Evolutionary conservation across 2,329 filamentous ascomycete species (phyloP).

Genomic region (Colletotrichum sp.): DNA sequence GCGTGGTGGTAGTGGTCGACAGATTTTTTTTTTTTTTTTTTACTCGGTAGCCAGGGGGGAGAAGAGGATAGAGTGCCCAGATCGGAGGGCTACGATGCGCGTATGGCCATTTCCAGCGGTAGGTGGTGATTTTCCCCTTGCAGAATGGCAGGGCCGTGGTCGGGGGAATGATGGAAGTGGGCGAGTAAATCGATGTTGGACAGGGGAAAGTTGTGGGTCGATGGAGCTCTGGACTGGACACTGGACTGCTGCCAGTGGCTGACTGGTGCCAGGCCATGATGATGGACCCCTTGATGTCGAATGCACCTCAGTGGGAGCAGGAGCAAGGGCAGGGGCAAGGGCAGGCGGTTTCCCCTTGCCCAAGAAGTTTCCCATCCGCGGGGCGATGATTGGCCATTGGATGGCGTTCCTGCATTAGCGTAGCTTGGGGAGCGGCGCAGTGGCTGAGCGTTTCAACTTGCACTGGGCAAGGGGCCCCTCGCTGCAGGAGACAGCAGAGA

Average conservation of each 20-base stretch:
- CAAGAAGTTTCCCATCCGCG: conserved; percentile 7
- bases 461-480: neutral
- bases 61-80: neutral
- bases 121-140: neutral
- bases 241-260: neutral
- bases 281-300: neutral
- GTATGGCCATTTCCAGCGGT: neutral
- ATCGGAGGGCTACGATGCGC: neutral
- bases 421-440: neutral
- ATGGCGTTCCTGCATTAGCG: conserved; percentile 21
- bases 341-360: neutral
- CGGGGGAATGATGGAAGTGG: neutral
- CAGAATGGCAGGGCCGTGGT: neutral
- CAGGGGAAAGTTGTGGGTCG: conserved; percentile 3
- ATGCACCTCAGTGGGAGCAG: neutral
- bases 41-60: neutral
- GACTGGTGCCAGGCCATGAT: neutral
- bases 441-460: conserved; percentile 25
- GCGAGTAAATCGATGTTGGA: neutral
- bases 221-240: neutral
- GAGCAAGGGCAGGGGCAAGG: neutral
- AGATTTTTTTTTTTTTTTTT: conserved; percentile 9
- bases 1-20: neutral
- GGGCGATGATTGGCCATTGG: neutral
- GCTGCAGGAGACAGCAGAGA: neutral